Base-by-base conservation (phyloP, 2,329 filamentous ascomycete genomes). In the Colletotrichum sp. region DNA sequence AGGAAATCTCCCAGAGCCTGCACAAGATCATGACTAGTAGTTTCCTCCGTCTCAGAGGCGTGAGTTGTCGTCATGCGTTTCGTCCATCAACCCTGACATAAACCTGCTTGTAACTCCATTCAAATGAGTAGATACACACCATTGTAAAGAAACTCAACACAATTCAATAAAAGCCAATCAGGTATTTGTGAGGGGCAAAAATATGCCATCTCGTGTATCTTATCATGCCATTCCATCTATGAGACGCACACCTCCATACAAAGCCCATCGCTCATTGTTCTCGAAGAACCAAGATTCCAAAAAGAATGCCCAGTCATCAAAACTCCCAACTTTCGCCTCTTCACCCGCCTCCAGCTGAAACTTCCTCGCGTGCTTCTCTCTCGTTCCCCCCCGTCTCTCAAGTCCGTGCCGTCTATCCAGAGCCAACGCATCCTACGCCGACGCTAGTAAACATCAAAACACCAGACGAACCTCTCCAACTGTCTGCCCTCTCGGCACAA, bases 341-440 rank as follows among this genome's bases (percentile, higher is more conserved):
- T 55, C 10, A 10, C 36, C 38, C 52, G 32, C 43, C 36, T 58
- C 63, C 21, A 43, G 16, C 26, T 34, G 56, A 72, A 62, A 68
- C 43, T 36, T 32, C 36, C 36, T 52, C 26, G 62, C 34, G 48
- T 24, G 55, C 36, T 38, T 69, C 38, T 61, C 18, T 18, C 38
- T 58, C 58, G 7, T 43, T 26, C 2, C 38, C 28, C 21, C 69
- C 24, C 34, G 5, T 52, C 38, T 18, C 21, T 24, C 30, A 67
- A 52, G 73, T 58, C 70, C 69, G 69, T 73, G 73, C 73, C 73
- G 73, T 21, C 58, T 36, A 68, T 13, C 69, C 73, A 69, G 34
- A 69, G 64, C 70, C 73, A 75, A 73, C 70, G 64, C 70, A 75
- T 66, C 58, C 64, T 64, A 58, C 63, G 63, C 73, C 73, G 73